Percentiles rank a stretch among this genome's conserved stretches.
Evolutionary conservation across 495 filamentous ascomycete genomes (phyloP).

Genomic region (Penicillium samsonianum): DNA sequence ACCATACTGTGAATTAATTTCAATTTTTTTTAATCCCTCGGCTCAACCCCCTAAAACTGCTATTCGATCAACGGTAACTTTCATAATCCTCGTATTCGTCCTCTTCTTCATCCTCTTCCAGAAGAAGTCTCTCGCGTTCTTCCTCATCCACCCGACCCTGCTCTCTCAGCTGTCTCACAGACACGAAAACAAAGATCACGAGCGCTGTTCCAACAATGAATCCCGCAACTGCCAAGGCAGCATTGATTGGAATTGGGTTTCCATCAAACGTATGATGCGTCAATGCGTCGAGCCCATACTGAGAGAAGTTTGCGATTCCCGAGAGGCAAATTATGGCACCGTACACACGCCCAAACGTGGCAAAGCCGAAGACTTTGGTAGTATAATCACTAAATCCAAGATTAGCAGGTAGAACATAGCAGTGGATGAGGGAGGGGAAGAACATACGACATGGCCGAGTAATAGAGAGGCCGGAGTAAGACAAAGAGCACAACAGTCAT

Average conservation of each 20-base stretch:
- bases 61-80: background rate
- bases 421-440: slow-evolving; percentile 11
- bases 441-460: slow-evolving; percentile 56
- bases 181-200: slow-evolving; percentile 56
- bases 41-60: background rate
- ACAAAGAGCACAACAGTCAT: slow-evolving; percentile 76
- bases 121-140: slow-evolving; percentile 37
- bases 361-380: slow-evolving; percentile 94
- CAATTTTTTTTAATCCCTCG: background rate
- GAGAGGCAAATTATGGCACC: slow-evolving; percentile 87
- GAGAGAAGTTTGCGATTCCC: slow-evolving; percentile 81
- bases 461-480: slow-evolving; percentile 51
- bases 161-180: slow-evolving; percentile 27
- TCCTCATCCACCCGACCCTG: slow-evolving; percentile 23
- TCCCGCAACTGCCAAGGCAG: slow-evolving; percentile 61
- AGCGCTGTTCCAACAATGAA: slow-evolving; percentile 61
- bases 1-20: background rate
- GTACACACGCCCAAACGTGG: slow-evolving; percentile 91
- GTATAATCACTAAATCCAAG: slow-evolving; percentile 66
- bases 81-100: slow-evolving; percentile 17
- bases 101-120: slow-evolving; percentile 35
- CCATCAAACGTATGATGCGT: slow-evolving; percentile 71
- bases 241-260: slow-evolving; percentile 80
- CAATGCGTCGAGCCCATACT: slow-evolving; percentile 75
- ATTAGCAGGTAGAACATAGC: slow-evolving; percentile 16